Base-by-base conservation (phyloP, 2,329 filamentous ascomycete genomes). In the Penicillium frequentans region DNA sequence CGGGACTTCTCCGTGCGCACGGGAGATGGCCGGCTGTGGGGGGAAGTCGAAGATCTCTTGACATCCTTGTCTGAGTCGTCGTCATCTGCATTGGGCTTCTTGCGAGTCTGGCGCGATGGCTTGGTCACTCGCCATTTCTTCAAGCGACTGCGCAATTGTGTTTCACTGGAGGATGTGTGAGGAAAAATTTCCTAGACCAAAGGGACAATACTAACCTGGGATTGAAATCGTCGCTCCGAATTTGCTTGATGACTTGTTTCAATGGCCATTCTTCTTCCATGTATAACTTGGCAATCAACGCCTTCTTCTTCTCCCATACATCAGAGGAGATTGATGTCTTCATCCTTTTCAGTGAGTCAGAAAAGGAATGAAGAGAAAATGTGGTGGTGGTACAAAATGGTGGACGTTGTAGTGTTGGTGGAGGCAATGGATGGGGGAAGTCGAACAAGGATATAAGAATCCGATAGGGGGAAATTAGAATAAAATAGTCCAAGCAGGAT, bases 91-190 rank as follows among this genome's bases (percentile, higher is more conserved):
- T 44, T 56, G n/a, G 70, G 65, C 50, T 75, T 76, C 67, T 76
- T 77, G 50, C 75, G 71, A 50, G 70, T 73, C 57, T 77, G 75
- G 16, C 75, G 75, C 24, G 74, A 77, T n/a, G 75, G 74, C 57
- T 77, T 77, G 55, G 74, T 77, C 39, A 77, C 75, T 21, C 75
- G 68, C 75, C 75, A 77, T 68, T 77, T 77, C 72, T 77, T 77
- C 47, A 77, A 58, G 53, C 74, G 70, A 57, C 75, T 77, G 54
- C 75, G 74, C 55, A 77, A 59, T 63, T 77, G 75, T n/a, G 75
- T 77, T 64, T 77, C 75, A 65, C 75, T 77, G 55, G 37, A 10
- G n/a, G 19, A n/a, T 16, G 35, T 27, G 49, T 52, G 49, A 46
- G 24, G 3, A 23, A 43, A 7, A 16, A 33, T 6, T 5, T 21